Evolutionary conservation across 208 protist species (phyloP), one percentile per base, ranked within the genome.

Genomic region (Crithidia sp.): DNA sequence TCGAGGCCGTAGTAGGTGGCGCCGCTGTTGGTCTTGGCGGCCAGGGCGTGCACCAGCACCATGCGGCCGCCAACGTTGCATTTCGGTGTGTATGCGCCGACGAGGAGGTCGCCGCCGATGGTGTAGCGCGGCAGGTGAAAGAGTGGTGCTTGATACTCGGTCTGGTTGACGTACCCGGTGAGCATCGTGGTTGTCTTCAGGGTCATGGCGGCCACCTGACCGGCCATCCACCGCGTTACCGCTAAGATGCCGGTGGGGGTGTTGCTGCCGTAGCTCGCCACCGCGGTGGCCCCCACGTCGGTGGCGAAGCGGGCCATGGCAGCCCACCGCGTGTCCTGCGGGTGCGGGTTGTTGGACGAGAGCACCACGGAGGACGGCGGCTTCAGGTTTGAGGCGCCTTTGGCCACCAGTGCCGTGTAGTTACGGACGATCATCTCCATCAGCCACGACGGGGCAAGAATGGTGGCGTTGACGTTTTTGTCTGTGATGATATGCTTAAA

Each of bases 1-100:
- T 9, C 39, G 36, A 77, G 65, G 14, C 49, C 56, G 58, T 58
- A 67, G 65, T 71, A 77, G 2, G 57, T 10, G 45, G 0, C 9
- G n/a, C 3, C 6, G 17, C 7, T 37, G 62, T 57, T 36, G 5
- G 16, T 47, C 47, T 41, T 77, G 4, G 7, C 0, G 6, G 8
- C 6, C 54, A 77, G 41, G 12, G 64, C n/a, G 58, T 77, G 67
- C 57, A 77, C 52, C 10, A 77, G 44, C 47, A 71, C 72, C 63
- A 71, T 67, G 36, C 72, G 72, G n/a, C 72, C 72, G 12, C 72
- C 72, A 2, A 71, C n/a, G 65, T 71, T 77, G 58, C 72, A 77
- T 13, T 16, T 40, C 3, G 0, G 41, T 14, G 45, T 67, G 58
- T 57, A 71, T 41, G 49, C 17, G 9, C 72, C 72, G 10, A 77